Conservation (phyloP, 192 early-diverging fungal species). For the Backusella macrospora region DNA sequence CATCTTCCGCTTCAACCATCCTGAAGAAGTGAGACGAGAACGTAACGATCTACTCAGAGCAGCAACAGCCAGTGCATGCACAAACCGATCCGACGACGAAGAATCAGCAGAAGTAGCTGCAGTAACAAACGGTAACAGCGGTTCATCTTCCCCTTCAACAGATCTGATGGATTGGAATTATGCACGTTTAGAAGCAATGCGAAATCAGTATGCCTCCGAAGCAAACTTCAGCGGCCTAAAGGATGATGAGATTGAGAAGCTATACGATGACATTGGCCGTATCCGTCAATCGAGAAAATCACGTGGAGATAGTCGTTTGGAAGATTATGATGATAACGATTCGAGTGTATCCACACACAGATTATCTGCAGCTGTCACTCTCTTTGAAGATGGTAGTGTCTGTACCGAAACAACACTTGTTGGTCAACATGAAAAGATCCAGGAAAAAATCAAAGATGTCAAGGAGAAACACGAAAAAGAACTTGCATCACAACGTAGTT, state of each 20-base stretch:
- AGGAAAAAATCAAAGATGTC: constrained; percentile 49
- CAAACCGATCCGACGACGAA: constrained; percentile 6
- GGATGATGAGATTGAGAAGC: constrained; percentile 56
- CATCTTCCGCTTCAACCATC: constrained; percentile 86
- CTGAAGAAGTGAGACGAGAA: constrained; percentile 76
- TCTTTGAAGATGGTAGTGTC: constrained; percentile 36
- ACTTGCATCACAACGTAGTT: constrained; percentile 52
- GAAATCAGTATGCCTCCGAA: constrained; percentile 45
- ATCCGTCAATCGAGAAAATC: constrained; percentile 51
- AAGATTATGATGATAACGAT: constrained; percentile 27
- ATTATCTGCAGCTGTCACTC: constrained; percentile 14
- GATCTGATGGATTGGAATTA: constrained; percentile 75
- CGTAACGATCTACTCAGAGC: constrained; percentile 39
- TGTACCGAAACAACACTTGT: constrained; percentile 29
- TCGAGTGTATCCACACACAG: constrained; percentile 6
- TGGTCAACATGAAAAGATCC: constrained; percentile 27
- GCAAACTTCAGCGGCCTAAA: constrained; percentile 54
- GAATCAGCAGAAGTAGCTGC: constrained; percentile 28
- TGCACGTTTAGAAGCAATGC: constrained; percentile 70
- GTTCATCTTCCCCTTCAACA: constrained; percentile 38
- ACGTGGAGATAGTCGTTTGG: constrained; percentile 50
- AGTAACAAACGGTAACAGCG: background rate
- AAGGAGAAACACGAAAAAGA: constrained; percentile 55
- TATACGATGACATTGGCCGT: constrained; percentile 59
- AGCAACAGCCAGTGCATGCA: constrained; percentile 13